Conservation (phyloP, 805 yeast species). For the Nematodospora valgi region DNA sequence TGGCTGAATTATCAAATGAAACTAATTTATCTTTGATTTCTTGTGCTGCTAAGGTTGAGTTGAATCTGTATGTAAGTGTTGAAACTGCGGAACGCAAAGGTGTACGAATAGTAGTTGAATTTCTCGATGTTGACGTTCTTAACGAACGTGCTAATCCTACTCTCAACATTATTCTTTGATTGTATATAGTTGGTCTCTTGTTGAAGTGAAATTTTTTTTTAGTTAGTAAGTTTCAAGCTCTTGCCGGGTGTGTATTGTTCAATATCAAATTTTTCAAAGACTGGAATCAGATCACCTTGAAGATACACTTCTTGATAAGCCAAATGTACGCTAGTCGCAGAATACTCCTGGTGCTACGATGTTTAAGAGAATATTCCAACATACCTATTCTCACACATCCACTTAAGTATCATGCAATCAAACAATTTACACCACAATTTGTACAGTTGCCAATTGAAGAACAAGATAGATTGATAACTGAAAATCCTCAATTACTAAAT, state of each 20-base stretch:
- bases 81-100: not conserved
- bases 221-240: not conserved
- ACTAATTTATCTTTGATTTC: conserved; percentile 28
- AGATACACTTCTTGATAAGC: no score
- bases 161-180: conserved; percentile 5
- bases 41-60: conserved; percentile 7
- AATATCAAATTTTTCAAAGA: conserved; percentile 1
- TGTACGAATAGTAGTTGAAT: not conserved
- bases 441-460: not conserved
- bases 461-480: not conserved
- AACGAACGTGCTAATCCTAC: conserved; percentile 7
- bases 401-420: no score
- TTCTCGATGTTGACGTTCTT: not conserved
- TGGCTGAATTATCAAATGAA: conserved; percentile 17
- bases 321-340: conserved; percentile 2
- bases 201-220: conserved; percentile 2
- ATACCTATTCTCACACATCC: no score
- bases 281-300: no score
- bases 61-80: not conserved
- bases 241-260: conserved; percentile 2
- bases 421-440: not conserved
- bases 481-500: conserved; percentile 1
- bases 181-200: no score
- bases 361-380: no score
- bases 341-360: no score